Base-by-base conservation (phyloP, 768 basidiomycete species). In the Suillus paluster region DNA sequence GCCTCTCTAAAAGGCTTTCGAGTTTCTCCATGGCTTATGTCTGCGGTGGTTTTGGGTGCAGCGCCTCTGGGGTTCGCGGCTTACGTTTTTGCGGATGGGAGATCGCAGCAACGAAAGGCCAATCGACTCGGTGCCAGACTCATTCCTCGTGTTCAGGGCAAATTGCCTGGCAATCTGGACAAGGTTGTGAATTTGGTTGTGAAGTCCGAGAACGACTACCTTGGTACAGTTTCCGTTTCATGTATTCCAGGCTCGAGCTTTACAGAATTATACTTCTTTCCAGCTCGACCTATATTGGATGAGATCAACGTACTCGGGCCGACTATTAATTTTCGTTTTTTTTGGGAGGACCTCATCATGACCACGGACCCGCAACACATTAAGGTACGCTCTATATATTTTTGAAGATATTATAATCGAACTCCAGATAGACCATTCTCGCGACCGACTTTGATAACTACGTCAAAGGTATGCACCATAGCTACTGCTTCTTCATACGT, bases 281-380 rank as follows among this genome's bases (percentile, higher is more conserved):
- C 59, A 79, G 78, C 71, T n/a, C 57, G 67, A 1, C 30, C 46
- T n/a, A 0, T 72, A 11, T 50, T 66, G 44, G 71, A 77, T 4
- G 68, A 71, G 44, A 63, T 71, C 12, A 52, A 68, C 5, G 34
- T 63, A 39, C 60, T 68, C 17, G 77, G 77, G 19, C 73, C 52
- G 25, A 68, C 60, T 50, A 57, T 81, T 58, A 85, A 87, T 64
- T 23, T 85, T 60, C 71, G 79, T 7, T 70, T 83, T 38, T 59
- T 86, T 21, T 86, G 84, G 82, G 77, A 79, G 21, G 78, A 83
- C 60, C 33, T 81, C 23, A 66, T 85, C 42, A 61, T 87, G 36
- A 87, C 87, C 0, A 71, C 73, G 0, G 80, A 77, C 25, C 86
- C 87, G 0, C 81, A 86, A 50, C 76, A 85, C 39, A 64, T 80